These are phyloP conservation scores for Mycena haematopus DNA, from an alignment of 768 basidiomycete species.

Conservation along the genomic window DNA sequence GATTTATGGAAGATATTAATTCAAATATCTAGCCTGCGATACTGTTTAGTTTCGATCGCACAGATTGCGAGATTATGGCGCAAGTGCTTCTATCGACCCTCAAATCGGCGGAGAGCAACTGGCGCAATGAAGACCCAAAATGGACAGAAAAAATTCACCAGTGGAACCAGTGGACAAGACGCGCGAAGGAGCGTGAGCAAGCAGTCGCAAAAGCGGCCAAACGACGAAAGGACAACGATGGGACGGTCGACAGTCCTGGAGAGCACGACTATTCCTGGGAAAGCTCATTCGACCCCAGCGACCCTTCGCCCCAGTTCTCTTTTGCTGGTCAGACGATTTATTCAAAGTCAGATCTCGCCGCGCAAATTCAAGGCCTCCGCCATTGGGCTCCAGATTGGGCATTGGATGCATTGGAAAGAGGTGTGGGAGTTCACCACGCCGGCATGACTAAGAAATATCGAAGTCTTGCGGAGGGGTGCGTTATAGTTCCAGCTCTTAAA, in stretches of 20 bases:
- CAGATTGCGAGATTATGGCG: constrained; percentile 62
- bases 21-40: constrained; percentile 59
- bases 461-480: constrained; percentile 60
- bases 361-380: constrained; percentile 49
- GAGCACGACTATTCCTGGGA: constrained; percentile 51
- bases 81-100: constrained; percentile 43
- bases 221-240: constrained; percentile 46
- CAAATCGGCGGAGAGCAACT: constrained; percentile 51
- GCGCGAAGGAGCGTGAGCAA: constrained; percentile 56
- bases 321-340: constrained; percentile 57
- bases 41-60: constrained; percentile 70
- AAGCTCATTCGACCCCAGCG: constrained; percentile 60
- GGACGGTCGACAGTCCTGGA: constrained; percentile 26
- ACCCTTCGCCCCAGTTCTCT: constrained; percentile 65
- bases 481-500: not conserved
- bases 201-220: constrained; percentile 44
- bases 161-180: constrained; percentile 57
- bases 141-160: constrained; percentile 59
- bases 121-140: constrained; percentile 51
- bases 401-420: constrained; percentile 56
- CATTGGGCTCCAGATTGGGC: constrained; percentile 49
- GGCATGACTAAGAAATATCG: constrained; percentile 73
- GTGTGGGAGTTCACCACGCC: constrained; percentile 73
- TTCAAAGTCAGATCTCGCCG: constrained; percentile 53
- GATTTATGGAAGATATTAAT: not conserved